Conservation (phyloP, 2,329 filamentous ascomycete species). For the Fonsecaea pedrosoi region DNA sequence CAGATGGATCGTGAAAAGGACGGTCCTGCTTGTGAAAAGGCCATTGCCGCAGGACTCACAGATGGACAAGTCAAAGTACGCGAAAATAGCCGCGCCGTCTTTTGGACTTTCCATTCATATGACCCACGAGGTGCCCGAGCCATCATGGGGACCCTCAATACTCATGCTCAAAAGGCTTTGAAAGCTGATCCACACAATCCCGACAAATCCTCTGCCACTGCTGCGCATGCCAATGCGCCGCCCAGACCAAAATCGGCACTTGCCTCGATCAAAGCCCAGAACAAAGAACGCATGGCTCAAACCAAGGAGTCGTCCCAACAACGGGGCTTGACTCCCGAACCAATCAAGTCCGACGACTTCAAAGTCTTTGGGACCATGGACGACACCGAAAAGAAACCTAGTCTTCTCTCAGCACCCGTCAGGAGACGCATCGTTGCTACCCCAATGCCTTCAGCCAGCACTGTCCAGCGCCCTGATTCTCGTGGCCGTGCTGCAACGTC, state of each 20-base stretch:
- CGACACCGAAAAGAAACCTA: slow-evolving; percentile 25
- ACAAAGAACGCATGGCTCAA: slow-evolving; percentile 29
- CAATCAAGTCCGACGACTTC: slow-evolving; percentile 31
- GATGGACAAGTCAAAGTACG: slow-evolving; percentile 91
- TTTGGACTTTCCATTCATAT: slow-evolving; percentile 79
- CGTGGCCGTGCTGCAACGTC: slow-evolving; percentile 21
- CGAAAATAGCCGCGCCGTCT: slow-evolving; percentile 82
- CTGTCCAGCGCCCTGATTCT: slow-evolving; percentile 29
- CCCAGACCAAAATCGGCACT: slow-evolving; percentile 38
- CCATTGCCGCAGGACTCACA: slow-evolving; percentile 83
- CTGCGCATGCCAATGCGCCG: slow-evolving; percentile 25
- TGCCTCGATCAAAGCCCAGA: slow-evolving; percentile 38
- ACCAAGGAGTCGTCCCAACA: slow-evolving; percentile 10
- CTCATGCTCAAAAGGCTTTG: slow-evolving; percentile 77
- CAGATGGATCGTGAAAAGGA: slow-evolving; percentile 85
- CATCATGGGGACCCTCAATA: slow-evolving; percentile 79
- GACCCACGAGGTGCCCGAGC: slow-evolving; percentile 84
- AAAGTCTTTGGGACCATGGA: slow-evolving; percentile 30
- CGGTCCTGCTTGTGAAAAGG: slow-evolving; percentile 82
- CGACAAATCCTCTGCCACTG: slow-evolving; percentile 42
- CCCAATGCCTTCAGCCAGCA: slow-evolving; percentile 30
- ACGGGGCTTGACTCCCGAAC: slow-evolving; percentile 26
- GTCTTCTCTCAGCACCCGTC: slow-evolving; percentile 38
- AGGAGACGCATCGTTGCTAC: slow-evolving; percentile 40
- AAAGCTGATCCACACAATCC: slow-evolving; percentile 83